Evolutionary conservation across 768 basidiomycete genomes (phyloP), one percentile per base, ranked within the genome.

Genomic region (Psilocybe subaeruginosa): DNA sequence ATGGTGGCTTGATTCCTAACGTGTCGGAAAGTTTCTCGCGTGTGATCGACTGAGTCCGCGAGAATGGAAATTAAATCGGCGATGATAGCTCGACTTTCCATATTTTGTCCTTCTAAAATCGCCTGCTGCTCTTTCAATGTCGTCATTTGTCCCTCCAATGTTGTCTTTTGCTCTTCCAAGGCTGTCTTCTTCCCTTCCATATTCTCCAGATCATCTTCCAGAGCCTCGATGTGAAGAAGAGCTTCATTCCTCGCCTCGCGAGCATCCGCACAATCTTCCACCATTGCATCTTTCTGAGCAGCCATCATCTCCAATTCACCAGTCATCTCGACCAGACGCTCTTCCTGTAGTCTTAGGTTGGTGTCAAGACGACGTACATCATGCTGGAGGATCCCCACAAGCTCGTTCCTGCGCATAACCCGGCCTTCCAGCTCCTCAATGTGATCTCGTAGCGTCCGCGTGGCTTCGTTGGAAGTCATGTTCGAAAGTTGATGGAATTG

Each of bases 221-320:
- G 70, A n/a, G 72, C 73, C 58, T 93, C 92, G 29, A 82, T 71
- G 60, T 76, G 77, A 56, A 70, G 68, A 46, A 87, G 70, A 4
- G 91, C 89, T 27, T 80, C 80, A 70, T 94, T 89, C 37, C 92
- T 80, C 19, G 88, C 84, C 57, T 88, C 88, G 56, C 92, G 79
- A 2, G 90, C 91, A 57, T 88, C 86, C 3, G 88, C 87, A 67
- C 92, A 93, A 69, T 94, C 92, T 63, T 93, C 91, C 0, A 93
- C 84, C 89, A 94, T 91, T 1, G 90, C 87, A 58, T 85, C 85
- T 71, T 89, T 91, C 77, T 92, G 84, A 4, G 85, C 81, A 19
- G 75, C 78, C 60, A 87, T 76, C 62, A 82, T 82, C 67, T 91
- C 91, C 59, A 92, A 71, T 66, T 94, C 92, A 16, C 70, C 72